phyloP scores from a whole-genome alignment of 1,284 basidiomycete species.

The Ustilago tritici region DNA sequence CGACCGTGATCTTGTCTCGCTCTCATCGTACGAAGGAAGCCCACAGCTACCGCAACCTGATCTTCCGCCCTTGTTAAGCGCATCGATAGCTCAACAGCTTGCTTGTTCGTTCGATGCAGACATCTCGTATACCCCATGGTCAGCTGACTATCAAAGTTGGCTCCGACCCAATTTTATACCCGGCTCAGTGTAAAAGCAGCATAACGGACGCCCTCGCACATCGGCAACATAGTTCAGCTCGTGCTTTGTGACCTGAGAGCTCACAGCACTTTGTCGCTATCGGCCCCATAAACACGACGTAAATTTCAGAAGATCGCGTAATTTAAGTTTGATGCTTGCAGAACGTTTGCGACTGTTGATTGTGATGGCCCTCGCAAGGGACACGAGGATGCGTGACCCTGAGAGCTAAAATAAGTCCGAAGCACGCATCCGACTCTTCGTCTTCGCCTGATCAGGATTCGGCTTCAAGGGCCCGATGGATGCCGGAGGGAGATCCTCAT shows the following conservation, averaged over 20 bases:
- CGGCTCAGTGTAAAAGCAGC: not conserved
- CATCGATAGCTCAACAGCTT: constrained; percentile 8
- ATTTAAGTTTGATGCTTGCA: too few species aligned
- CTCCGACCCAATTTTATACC: not conserved
- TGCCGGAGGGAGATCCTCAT: not conserved
- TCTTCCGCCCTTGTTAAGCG: constrained; percentile 3
- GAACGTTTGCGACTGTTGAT: too few species aligned
- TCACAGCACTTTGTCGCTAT: too few species aligned
- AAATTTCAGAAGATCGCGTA: too few species aligned
- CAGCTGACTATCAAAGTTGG: not conserved
- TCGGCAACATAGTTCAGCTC: not conserved
- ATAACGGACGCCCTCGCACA: not conserved
- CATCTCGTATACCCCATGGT: not conserved
- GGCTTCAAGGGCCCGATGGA: not conserved
- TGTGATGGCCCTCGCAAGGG: too few species aligned
- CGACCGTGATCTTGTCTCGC: constrained; percentile 7
- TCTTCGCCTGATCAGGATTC: constrained; percentile 4
- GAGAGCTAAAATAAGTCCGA: constrained; percentile 31
- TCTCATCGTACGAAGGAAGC: not conserved
- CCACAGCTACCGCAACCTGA: not conserved
- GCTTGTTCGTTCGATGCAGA: not conserved
- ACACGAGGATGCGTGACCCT: too few species aligned
- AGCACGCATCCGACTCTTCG: constrained; percentile 21
- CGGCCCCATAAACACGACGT: too few species aligned
- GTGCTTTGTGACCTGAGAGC: too few species aligned